Base-by-base conservation (phyloP, 306 rosid genomes). In the Lathyrus oleraceus region DNA sequence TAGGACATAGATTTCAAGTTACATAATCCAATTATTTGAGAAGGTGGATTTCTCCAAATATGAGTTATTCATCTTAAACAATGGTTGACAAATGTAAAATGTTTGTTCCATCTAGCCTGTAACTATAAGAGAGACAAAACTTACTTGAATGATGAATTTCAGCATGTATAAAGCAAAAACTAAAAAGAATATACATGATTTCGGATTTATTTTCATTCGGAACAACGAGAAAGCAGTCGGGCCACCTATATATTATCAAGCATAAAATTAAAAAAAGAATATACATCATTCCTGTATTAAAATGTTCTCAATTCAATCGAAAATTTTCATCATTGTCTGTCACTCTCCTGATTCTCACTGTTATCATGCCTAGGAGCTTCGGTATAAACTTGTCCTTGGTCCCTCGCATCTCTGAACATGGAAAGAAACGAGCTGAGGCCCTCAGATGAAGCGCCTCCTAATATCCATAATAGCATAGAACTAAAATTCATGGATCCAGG, bases 401-500 rank as follows among this genome's bases (percentile, higher is more conserved):
- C 97, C 78, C 99, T 83, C 72, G 70, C 84, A 77, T 94, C 96
- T 85, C 99, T 86, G 87, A 95, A 89, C 83, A 95, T 86, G 57
- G 99, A 91, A 61, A 87, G 85, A 59, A 94, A 82, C 0, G 97
- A 87, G 88, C 83, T 95, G 43, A 80, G 87, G 74, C 97, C 91
- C 85, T 95, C 96, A 8, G 96, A 85, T 59, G 99, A 82, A 69
- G 90, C 98, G 39, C 97, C 97, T 68, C 97, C 97, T 67, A 95
- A 78, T 76, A 95, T 89, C 95, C 95, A 85, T 72, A 95, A 53
- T 76, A 94, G 76, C 80, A 95, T 79, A 63, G 99, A 94, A 72
- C 97, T 87, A 80, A 94, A 83, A 73, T 78, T 91, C 86, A 83
- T 86, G 63, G 84, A 54, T 23, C 97, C 93, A 0, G 95, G 91